A percentile compares a stretch with the other conserved stretches of the same genome.
Conservation (phyloP, 2,329 filamentous ascomycete species). For the Cryoendolithus antarcticus region DNA sequence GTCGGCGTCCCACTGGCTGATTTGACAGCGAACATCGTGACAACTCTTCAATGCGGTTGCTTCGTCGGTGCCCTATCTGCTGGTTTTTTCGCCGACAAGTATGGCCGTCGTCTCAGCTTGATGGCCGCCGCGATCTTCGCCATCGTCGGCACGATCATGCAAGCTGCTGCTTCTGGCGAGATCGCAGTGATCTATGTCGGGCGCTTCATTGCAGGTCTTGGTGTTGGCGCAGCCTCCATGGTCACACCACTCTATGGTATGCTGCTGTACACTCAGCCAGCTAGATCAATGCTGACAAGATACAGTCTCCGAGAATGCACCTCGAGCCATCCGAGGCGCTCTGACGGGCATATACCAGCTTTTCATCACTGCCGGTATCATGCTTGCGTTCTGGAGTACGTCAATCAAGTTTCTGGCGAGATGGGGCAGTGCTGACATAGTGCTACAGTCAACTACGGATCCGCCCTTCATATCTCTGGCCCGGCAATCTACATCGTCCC, state of each 20-base stretch:
- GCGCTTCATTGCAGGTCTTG: conserved; percentile 44
- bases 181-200: conserved; percentile 53
- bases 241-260: conserved; percentile 44
- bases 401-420: too few relatives aligned
- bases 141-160: conserved; percentile 50
- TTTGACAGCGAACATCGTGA: conserved; percentile 56
- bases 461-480: conserved; percentile 34
- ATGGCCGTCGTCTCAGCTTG: conserved; percentile 44
- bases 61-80: conserved; percentile 51
- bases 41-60: conserved; percentile 57
- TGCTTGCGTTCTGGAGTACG: conserved; percentile 43
- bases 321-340: conserved; percentile 34
- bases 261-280: background rate
- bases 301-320: conserved; percentile 40
- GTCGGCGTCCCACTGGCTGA: conserved; percentile 34
- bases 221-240: conserved; percentile 29
- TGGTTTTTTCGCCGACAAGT: conserved; percentile 41
- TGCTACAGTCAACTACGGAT: conserved; percentile 47
- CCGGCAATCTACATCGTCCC: conserved; percentile 40
- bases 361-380: conserved; percentile 41
- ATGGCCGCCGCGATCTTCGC: conserved; percentile 46
- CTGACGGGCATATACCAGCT: conserved; percentile 50
- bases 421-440: too few relatives aligned
- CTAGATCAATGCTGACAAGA: conserved; percentile 43
- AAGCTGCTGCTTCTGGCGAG: conserved; percentile 48